phyloP scores from a whole-genome alignment of 129 eudicot genomes.

The Flaveria trinervia region DNA sequence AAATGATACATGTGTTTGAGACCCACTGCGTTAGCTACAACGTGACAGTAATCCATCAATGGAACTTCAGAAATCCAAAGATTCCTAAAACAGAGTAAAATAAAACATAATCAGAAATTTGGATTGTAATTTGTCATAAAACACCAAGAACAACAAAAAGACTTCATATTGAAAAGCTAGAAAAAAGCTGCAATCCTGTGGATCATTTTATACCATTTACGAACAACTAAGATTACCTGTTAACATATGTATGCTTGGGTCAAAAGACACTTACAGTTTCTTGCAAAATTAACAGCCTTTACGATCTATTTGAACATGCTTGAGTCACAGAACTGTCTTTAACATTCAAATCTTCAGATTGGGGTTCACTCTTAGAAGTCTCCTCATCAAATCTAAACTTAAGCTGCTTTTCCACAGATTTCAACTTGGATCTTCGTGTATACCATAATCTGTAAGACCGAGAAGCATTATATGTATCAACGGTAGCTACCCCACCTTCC shows the following conservation, averaged over 20 bases:
- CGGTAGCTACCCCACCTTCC: constrained; percentile 20
- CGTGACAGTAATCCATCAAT: constrained; percentile 21
- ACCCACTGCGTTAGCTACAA: constrained; percentile 16
- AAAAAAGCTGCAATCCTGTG: not conserved
- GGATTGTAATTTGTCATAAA: not conserved
- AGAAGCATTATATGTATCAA: constrained; percentile 57
- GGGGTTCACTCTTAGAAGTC: constrained; percentile 30
- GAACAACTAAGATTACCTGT: not conserved
- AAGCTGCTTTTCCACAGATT: constrained; percentile 81
- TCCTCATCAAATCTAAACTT: constrained; percentile 59
- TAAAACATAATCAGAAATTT: not conserved
- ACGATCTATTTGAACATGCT: constrained; percentile 46
- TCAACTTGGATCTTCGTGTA: constrained; percentile 55
- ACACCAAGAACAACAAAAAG: not conserved
- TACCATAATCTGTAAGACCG: constrained; percentile 76
- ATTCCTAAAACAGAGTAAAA: not conserved
- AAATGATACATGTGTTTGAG: constrained; percentile 22
- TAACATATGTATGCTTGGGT: not conserved
- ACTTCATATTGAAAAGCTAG: constrained; percentile 1
- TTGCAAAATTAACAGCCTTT: constrained; percentile 43
- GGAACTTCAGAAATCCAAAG: constrained; percentile 16
- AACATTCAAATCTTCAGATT: constrained; percentile 36
- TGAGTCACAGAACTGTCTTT: constrained; percentile 41
- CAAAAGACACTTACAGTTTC: constrained; percentile 40
- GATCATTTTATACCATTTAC: not conserved